Evolutionary conservation across 2,329 filamentous ascomycete species (phyloP), one percentile per base, ranked within the genome.

Genomic region (Orbilia javanica): DNA sequence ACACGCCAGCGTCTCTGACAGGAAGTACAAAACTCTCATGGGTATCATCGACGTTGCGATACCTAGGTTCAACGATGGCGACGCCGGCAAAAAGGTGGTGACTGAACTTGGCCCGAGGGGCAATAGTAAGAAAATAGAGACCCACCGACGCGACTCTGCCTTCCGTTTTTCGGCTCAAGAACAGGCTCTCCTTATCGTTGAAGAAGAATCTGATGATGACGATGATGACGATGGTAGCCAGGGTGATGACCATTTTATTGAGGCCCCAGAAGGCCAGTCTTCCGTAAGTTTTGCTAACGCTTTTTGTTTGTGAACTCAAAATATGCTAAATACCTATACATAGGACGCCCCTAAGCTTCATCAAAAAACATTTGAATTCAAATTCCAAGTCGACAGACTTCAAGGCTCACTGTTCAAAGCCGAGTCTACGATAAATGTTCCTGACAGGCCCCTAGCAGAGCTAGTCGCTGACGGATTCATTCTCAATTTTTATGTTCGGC

Each of bases 21-120:
- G 90, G 42, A 99, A 99, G 83, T 99, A 99, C 86, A 99, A 98
- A 86, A 94, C 90, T 53, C 84, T 99, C 76, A 99, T 99, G 96
- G 94, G 90, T 81, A 87, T 99, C 50, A 95, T 99, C 79, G 95
- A 99, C 77, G 94, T 97, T 71, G 94, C 96, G 0, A 93, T 99
- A 75, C 96, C 96, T 0, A 94, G 92, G 79, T 91, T 98, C 72
- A 88, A 89, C 27, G 86, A 87, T 0, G 84, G 86, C 8, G 82
- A 85, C 22, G 72, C 81, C 15, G 82, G 84, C 3, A 80, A 82
- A 80, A 62, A 57, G 29, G 4, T 5, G 3, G 82, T 72, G 4
- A 62, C 72, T 2, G 74, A 63, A 4, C 11, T 10, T 15, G 20
- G 46, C 0, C 15, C n/a, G 1, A 72, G 36, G 36, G 29, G n/a